Base-by-base conservation (phyloP, 192 early-diverging fungal genomes). In the Coemansia sp. region DNA sequence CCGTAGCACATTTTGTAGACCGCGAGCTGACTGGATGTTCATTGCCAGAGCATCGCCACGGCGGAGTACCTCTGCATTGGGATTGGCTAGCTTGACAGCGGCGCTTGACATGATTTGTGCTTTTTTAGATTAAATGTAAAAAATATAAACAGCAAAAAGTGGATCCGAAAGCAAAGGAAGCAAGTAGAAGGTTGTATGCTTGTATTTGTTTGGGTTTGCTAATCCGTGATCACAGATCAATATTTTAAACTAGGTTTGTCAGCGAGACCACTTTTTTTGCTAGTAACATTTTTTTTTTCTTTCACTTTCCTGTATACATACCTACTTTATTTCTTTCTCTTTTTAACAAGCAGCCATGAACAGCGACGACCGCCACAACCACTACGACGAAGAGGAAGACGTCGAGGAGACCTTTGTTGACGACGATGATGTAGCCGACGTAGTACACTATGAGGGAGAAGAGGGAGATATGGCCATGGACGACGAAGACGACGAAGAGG, bases 61-160 rank as follows among this genome's bases (percentile, higher is more conserved):
- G 72, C 96, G 89, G 65, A 97, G 96, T 69, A 98, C 96, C 88
- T 99, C 98, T 27, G 98, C 93, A 70, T 99, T 99, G 51, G 98
- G 98, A 85, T 99, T 99, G 44, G 96, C 94, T 54, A 93, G 80
- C 87, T 95, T 91, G 41, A 99, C 86, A 43, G 98, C 98, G 44
- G 95, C 91, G 34, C 76, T 78, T 7, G 81, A 69, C 81, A 84
- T 83, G 41, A 40, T 70, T 16, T 47, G 47, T 24, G 22, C 40
- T 31, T 52, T 52, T 63, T 46, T 42, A n/a, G 43, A 44, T 44
- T 44, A 44, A 66, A 49, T 66, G 27, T 9, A 31, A 49, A 16
- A 16, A 33, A 38, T 33, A 54, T 44, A 44, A 12, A 44, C 43
- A 16, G 13, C 43, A 42, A 41, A 27, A 27, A 44, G 51, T 13